A percentile compares a stretch with the other conserved stretches of the same genome.
phyloP scores from a whole-genome alignment of 345 rosid species.

The Noccaea caerulescens region DNA sequence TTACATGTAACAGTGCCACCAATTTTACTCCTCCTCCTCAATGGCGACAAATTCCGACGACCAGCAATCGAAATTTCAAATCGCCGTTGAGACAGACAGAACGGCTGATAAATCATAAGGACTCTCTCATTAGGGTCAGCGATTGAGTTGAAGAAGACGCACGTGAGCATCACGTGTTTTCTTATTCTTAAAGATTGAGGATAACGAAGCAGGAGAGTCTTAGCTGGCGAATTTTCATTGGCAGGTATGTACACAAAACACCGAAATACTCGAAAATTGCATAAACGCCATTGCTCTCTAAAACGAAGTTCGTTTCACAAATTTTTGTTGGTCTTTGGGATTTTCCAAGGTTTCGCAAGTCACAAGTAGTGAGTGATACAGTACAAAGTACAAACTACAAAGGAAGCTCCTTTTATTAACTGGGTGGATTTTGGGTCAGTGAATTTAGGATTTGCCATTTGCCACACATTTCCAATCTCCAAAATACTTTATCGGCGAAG shows the following conservation, averaged over 20 bases:
- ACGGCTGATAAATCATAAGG: neutral
- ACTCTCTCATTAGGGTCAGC: neutral
- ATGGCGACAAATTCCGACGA: slow-evolving; percentile 11
- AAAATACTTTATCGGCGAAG: slow-evolving; percentile 31
- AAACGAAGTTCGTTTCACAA: neutral
- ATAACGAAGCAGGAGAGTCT: slow-evolving; percentile 28
- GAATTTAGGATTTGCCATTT: slow-evolving; percentile 31
- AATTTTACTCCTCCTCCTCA: neutral
- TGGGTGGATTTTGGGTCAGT: slow-evolving; percentile 8
- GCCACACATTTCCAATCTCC: slow-evolving; percentile 43
- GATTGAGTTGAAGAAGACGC: slow-evolving; percentile 15
- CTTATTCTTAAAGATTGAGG: neutral
- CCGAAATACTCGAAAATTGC: slow-evolving; percentile 20
- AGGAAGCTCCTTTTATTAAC: slow-evolving; percentile 9
- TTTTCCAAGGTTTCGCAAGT: neutral
- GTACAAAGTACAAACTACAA: neutral
- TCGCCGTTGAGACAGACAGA: slow-evolving; percentile 32
- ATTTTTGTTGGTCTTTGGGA: neutral
- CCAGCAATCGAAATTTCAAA: slow-evolving; percentile 1
- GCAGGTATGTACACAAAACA: slow-evolving; percentile 13
- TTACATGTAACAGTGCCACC: neutral
- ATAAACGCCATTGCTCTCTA: slow-evolving; percentile 19
- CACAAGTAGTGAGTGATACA: neutral
- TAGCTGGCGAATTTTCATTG: slow-evolving; percentile 26
- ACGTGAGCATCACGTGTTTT: slow-evolving; percentile 41